Percentiles rank a stretch among this genome's conserved stretches.
Conservation (phyloP, 2,329 filamentous ascomycete genomes). For the Macroventuria anomochaeta region DNA sequence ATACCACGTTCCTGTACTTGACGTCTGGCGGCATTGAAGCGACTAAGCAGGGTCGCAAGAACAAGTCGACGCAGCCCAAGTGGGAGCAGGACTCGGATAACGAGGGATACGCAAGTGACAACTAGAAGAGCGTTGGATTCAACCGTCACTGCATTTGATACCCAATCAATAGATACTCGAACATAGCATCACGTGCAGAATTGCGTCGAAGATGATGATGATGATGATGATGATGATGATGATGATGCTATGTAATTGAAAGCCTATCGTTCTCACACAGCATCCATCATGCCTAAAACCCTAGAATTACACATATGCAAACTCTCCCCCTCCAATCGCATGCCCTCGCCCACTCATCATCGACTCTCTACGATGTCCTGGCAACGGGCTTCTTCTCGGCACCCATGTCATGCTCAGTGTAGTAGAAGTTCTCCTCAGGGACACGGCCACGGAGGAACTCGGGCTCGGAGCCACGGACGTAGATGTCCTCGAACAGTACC, state of each 20-base stretch:
- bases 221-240: slow-evolving; percentile 1
- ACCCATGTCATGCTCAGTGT: slow-evolving; percentile 54
- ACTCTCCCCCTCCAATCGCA: slow-evolving; percentile 2
- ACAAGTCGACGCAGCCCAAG: slow-evolving; percentile 34
- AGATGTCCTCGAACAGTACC: slow-evolving; percentile 96
- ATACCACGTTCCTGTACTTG: slow-evolving; percentile 58
- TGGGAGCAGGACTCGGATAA: slow-evolving; percentile 39
- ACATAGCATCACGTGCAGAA: background rate
- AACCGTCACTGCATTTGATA: background rate
- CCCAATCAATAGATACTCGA: background rate
- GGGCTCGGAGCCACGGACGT: slow-evolving; percentile 86
- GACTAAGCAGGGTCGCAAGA: slow-evolving; percentile 43
- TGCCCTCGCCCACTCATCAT: slow-evolving; percentile 1
- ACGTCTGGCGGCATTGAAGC: slow-evolving; percentile 57
- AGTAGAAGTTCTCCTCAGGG: slow-evolving; percentile 91
- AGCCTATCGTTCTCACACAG: slow-evolving; percentile 8
- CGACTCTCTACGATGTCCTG: slow-evolving; percentile 37
- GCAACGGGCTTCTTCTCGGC: slow-evolving; percentile 44
- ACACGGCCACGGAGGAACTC: slow-evolving; percentile 86
- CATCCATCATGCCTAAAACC: slow-evolving; percentile 13
- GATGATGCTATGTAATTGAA: slow-evolving; percentile 17
- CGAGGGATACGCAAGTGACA: slow-evolving; percentile 42
- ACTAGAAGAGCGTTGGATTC: slow-evolving; percentile 30
- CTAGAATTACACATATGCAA: slow-evolving; percentile 36
- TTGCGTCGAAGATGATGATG: background rate